phyloP scores from a whole-genome alignment of 106 monocot species.

The Vanilla planifolia region DNA sequence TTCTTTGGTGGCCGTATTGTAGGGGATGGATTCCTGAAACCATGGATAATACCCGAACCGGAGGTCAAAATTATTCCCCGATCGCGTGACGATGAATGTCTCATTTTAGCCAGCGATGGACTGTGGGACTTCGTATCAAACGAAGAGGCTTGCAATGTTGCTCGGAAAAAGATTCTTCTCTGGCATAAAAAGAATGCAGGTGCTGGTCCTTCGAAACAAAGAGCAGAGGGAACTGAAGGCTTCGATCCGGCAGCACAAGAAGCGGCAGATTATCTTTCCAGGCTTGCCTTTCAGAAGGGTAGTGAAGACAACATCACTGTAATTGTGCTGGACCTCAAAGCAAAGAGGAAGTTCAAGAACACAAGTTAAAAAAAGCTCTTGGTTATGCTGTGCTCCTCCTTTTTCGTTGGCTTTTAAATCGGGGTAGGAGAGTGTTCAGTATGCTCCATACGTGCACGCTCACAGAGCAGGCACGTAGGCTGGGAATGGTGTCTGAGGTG shows the following conservation, averaged over 20 bases:
- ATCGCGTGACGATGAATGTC: conserved; percentile 52
- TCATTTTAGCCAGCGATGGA: conserved; percentile 65
- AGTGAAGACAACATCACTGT: conserved; percentile 76
- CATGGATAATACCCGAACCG: conserved; percentile 64
- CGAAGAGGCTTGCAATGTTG: conserved; percentile 52
- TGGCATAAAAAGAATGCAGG: conserved; percentile 65
- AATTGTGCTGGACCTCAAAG: conserved; percentile 26
- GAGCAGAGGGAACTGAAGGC: conserved; percentile 6
- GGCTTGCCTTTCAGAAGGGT: conserved; percentile 59
- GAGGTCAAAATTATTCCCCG: conserved; percentile 45
- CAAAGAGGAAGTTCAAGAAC: conserved; percentile 5
- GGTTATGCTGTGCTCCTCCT: too few species aligned
- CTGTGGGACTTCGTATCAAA: conserved; percentile 62
- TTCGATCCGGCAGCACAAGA: conserved; percentile 50
- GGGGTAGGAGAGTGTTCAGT: too few species aligned
- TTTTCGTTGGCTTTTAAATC: too few species aligned
- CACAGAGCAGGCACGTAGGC: too few species aligned
- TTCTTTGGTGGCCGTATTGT: not conserved
- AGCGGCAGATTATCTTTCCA: conserved; percentile 57
- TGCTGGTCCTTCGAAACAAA: not conserved
- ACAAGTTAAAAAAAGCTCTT: conserved; percentile 5
- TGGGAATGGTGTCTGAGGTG: too few species aligned
- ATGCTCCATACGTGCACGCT: too few species aligned
- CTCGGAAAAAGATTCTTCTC: conserved; percentile 43
- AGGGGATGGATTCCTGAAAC: conserved; percentile 78